Percentiles rank a stretch among this genome's conserved stretches.
Conservation (phyloP, 257 asterid species). For the Agastache rugosa region DNA sequence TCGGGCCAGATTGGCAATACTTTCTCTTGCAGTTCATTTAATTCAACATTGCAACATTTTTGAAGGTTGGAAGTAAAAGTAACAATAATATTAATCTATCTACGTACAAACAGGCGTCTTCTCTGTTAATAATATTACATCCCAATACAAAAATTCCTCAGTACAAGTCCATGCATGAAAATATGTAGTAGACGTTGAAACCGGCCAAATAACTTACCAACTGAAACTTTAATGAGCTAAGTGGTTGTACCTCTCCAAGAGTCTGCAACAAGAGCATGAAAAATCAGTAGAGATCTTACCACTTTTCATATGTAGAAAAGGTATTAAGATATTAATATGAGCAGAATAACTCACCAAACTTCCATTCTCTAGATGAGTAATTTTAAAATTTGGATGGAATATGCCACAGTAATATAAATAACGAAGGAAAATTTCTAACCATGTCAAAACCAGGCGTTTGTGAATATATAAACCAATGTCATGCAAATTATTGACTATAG, state of each 20-base stretch:
- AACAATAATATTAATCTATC: not conserved
- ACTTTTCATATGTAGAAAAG: conserved; percentile 8
- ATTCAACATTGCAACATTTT: not conserved
- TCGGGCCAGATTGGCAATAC: not conserved
- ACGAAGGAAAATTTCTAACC: not conserved
- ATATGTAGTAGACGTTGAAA: conserved; percentile 16
- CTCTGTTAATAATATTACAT: not conserved
- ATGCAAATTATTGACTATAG: not conserved
- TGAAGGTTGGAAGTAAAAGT: conserved; percentile 5
- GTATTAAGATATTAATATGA: conserved; percentile 9
- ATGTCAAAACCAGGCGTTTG: conserved; percentile 14
- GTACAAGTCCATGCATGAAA: not conserved
- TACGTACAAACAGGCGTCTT: not conserved
- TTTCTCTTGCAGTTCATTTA: not conserved
- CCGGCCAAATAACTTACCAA: conserved; percentile 59
- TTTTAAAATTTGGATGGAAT: not conserved
- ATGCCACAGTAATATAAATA: not conserved
- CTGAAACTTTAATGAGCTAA: conserved; percentile 74
- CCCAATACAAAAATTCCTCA: not conserved
- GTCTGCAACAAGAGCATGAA: conserved; percentile 53
- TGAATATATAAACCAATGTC: conserved; percentile 1
- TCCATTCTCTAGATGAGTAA: not conserved
- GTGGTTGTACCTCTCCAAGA: conserved; percentile 81
- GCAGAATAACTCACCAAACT: conserved; percentile 4
- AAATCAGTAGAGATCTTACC: conserved; percentile 28